Percentiles rank a stretch among this genome's conserved stretches.
Conservation (phyloP, 345 rosid species). For the Lagerstroemia speciosa region DNA sequence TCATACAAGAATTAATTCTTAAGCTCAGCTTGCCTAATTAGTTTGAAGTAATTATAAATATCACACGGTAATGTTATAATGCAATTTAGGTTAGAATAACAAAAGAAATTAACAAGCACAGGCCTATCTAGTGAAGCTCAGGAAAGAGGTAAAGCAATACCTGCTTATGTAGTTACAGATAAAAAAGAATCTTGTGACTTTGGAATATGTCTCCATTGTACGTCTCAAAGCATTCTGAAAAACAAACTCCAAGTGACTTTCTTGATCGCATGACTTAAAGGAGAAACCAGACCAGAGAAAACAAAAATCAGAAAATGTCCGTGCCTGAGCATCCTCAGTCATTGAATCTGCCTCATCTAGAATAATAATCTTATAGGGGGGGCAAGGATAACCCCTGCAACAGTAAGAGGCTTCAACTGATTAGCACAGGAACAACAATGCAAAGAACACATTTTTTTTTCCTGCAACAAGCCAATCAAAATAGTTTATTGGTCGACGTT, state of each 20-base stretch:
- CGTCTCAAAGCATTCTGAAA: slow-evolving; percentile 84
- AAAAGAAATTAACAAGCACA: background rate
- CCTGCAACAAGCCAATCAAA: background rate
- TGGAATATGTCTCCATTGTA: slow-evolving; percentile 94
- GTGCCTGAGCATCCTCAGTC: slow-evolving; percentile 99
- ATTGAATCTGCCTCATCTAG: slow-evolving; percentile 97
- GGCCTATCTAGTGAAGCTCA: slow-evolving; percentile 3
- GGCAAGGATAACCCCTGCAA: slow-evolving; percentile 82
- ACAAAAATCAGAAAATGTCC: background rate
- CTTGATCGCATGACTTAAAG: background rate
- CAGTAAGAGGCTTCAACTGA: background rate
- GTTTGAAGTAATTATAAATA: background rate
- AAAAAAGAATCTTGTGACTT: slow-evolving; percentile 91
- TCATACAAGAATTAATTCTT: background rate
- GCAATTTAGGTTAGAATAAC: background rate
- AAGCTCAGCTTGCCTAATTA: background rate
- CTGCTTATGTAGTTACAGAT: slow-evolving; percentile 97
- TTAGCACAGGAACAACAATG: slow-evolving; percentile 2
- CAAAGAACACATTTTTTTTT: background rate
- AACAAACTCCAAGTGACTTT: background rate
- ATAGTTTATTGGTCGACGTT: background rate
- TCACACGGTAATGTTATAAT: background rate
- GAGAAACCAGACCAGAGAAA: background rate
- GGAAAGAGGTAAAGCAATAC: slow-evolving; percentile 24
- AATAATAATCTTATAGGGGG: slow-evolving; percentile 81